Base-by-base conservation (phyloP, 257 asterid genomes). In the Orobanche coerulescens region DNA sequence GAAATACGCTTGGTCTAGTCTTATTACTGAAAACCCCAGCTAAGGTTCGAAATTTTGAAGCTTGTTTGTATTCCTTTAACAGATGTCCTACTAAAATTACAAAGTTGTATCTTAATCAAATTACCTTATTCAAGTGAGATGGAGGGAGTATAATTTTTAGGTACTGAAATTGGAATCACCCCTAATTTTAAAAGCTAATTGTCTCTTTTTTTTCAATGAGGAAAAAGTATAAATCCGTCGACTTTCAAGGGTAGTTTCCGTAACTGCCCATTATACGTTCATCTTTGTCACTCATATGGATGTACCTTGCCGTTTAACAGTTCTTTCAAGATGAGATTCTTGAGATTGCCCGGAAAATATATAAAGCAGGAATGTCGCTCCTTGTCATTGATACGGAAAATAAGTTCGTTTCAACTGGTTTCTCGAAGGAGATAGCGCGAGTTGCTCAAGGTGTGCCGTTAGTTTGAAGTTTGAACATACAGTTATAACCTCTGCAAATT, bases 341-440 rank as follows among this genome's bases (percentile, higher is more conserved):
- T 23, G 98, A 92, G 64, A 71, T 71, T 63, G 96, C 98, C 50
- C 95, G 90, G 31, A 92, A 92, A 75, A 78, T 92, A 73, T 88
- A 70, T 72, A 88, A 92, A 76, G 75, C 98, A 34, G 98, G 98
- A 53, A 92, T 80, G 86, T 80, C 86, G 0, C 78, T 80, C 60
- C 83, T 80, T 0, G 78, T 80, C 46, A 80, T 80, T 10, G 86
- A 80, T 33, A 78, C 83, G 6, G 83, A 78, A 65, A 78, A 71
- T 46, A 88, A 88, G 75, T 88, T 88, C 33, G 97, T 92, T 47
- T 92, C 98, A 46, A 92, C 97, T 20, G 98, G 98, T 65, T 92
- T 92, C 55, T 97, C 98, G 12, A 92, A 92, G 66, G 98, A 92
- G 85, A 82, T 92, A 25, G 98, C 97, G 1, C 84, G 95, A 76